Base-by-base conservation (phyloP, 371 early-diverging fungal genomes). In the Smittium culicis region DNA sequence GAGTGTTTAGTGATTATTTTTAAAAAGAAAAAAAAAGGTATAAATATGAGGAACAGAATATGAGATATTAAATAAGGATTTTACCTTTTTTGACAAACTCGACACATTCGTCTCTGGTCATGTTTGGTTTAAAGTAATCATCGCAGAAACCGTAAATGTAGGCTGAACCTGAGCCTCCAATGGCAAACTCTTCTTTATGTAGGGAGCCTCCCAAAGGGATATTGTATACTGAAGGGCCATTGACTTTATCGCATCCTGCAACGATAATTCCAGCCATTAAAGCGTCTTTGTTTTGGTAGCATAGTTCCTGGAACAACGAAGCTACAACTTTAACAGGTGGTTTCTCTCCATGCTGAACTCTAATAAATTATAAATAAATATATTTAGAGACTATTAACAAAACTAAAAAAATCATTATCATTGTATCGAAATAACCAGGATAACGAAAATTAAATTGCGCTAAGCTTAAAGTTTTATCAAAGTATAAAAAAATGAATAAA, bases 111-210 rank as follows among this genome's bases (percentile, higher is more conserved):
- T 98, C 94, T 65, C 82, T 78, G 31, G 74, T 86, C 97, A 99
- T 96, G 64, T 83, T 82, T 28, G 86, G 86, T 65, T 80, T 86
- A 77, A 82, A 99, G 17, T 76, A 70, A 64, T 92, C 81, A 81
- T 99, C 99, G 75, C 97, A 98, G 77, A 91, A 98, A 68, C 99
- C 99, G 73, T 98, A 98, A 71, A 99, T 96, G 77, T 90, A 99
- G 14, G 90, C 86, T 30, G 98, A 98, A 33, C 99, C 99, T 71
- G 91, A 90, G 35, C 98, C 99, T 67, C 95, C 98, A 76, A 99
- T 91, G 8, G 98, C 87, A 82, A 90, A 97, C 20, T 95, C 92
- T 67, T 89, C 86, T 74, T 86, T 85, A 73, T 95, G 91, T 55
- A 99, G 70, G 16, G 93, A 89, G 14, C 99, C 99, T 63, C 99